phyloP scores from a whole-genome alignment of 1,284 basidiomycete genomes.

The Apiotrichum sp. region DNA sequence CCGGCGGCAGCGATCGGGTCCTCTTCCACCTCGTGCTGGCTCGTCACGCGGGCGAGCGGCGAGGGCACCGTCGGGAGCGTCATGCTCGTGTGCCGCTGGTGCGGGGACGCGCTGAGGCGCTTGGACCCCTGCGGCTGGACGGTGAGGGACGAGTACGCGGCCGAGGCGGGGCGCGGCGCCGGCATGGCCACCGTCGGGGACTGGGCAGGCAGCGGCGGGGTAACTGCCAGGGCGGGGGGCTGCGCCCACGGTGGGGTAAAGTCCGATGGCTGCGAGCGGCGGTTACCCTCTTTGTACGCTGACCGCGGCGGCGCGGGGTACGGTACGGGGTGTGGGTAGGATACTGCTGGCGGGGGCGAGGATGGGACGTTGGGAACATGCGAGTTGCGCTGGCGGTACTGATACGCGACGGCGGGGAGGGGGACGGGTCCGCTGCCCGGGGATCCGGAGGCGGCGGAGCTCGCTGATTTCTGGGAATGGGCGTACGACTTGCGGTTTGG shows the following conservation, averaged over 20 bases:
- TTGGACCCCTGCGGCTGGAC: no score
- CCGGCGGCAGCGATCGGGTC: background rate
- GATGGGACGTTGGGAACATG: background rate
- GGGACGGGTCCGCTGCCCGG: background rate
- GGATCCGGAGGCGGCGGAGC: background rate
- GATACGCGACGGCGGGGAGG: background rate
- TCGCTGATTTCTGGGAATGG: background rate
- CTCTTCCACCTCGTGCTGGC: background rate
- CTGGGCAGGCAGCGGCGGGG: no score
- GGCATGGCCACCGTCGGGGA: no score
- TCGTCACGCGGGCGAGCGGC: background rate
- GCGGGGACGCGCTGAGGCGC: no score
- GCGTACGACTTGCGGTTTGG: no score
- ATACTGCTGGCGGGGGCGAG: background rate
- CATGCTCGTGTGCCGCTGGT: background rate
- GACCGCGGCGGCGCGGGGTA: no score
- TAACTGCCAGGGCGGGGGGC: no score
- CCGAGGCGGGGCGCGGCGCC: no score
- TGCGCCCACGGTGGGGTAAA: no score
- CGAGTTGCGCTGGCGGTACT: background rate
- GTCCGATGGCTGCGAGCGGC: no score
- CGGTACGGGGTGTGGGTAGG: background rate
- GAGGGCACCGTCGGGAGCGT: background rate
- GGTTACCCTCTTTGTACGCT: no score
- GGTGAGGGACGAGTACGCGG: no score